These are phyloP conservation scores for Protostelium mycophagum DNA, from an alignment of 78 protist genomes.

Conservation along the genomic window DNA sequence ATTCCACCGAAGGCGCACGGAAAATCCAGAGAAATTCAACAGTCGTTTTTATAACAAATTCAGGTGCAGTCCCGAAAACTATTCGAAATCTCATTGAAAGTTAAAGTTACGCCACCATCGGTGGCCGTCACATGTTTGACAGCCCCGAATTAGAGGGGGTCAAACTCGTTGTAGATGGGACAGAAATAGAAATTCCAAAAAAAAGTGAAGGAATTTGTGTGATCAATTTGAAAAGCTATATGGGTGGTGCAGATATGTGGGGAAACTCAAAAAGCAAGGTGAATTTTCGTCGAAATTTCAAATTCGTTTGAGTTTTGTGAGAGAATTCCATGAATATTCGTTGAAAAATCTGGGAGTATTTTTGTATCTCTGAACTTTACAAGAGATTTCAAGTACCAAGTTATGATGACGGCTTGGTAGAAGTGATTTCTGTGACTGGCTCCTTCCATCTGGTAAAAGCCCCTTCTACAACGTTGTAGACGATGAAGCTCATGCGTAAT, in stretches of 20 bases:
- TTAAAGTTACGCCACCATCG: slow-evolving; percentile 10
- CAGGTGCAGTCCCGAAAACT: background rate
- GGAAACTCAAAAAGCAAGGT: background rate
- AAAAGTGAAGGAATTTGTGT: slow-evolving; percentile 5
- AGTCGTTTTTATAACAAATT: slow-evolving; percentile 8
- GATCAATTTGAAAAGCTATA: slow-evolving; percentile 11
- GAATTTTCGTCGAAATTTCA: no score
- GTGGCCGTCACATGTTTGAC: slow-evolving; percentile 5
- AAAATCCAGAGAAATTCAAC: slow-evolving; percentile 17
- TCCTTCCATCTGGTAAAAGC: slow-evolving; percentile 3
- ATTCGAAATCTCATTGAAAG: background rate
- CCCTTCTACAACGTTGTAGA: background rate
- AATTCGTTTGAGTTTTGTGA: no score
- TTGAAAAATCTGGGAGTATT: no score
- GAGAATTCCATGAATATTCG: no score
- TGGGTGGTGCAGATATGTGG: slow-evolving; percentile 32
- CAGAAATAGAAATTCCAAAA: background rate
- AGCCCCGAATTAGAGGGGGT: background rate
- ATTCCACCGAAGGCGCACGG: slow-evolving; percentile 23
- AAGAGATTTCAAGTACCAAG: background rate
- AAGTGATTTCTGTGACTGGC: slow-evolving; percentile 23
- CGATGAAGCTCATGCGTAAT: background rate
- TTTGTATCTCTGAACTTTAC: no score
- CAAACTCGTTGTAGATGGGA: slow-evolving; percentile 4
- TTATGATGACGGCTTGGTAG: background rate